Base-by-base conservation (phyloP, 1,284 basidiomycete genomes). In the Omphalotus olearius region DNA sequence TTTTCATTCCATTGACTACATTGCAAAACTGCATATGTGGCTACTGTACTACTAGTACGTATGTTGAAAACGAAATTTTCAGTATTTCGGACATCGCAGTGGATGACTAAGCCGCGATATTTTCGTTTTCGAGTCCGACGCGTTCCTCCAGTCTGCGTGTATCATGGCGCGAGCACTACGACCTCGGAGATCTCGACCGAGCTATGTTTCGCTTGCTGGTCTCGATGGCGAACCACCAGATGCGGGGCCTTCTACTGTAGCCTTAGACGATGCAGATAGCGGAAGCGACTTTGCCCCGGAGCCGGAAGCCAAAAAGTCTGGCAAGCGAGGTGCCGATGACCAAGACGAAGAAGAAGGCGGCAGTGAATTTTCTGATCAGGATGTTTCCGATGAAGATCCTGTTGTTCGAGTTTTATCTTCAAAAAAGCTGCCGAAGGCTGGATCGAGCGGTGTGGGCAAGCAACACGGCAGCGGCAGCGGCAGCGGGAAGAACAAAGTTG, bases 161-260 rank as follows among this genome's bases (percentile, higher is more conserved):
- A n/a, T 13, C 11, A 77, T 77, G 76, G 50, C 67, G 35, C 69
- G 74, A 25, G 62, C 68, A 47, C 62, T 78, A 37, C 67, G 77
- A 25, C 73, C 75, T 10, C 66, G 76, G 49, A 59, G 64, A 64
- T 25, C 66, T 17, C 30, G 60, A 38, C 71, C 69, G 14, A 72
- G 63, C 56, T 78, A 77, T 63, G 59, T 62, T 4, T 48, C 59
- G 39, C 38, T 69, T 17, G 60, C 63, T 39, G 65, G 60, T 14
- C 54, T 64, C 17, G 66, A 64, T 18, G 63, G 60, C 13, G 68
- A 65, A 23, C 55, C 49, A n/a, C 45, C 45, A 33, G 59, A 36
- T 16, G 52, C 55, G 18, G 45, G 48, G n/a, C 52, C 51, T 26
- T 56, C 58, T 2, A 50, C 28, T 7, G 13, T 17, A 14, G 23